Evolutionary conservation across 1,139 yeast genomes (phyloP).

Genomic region (Maudiozyma humilis): DNA sequence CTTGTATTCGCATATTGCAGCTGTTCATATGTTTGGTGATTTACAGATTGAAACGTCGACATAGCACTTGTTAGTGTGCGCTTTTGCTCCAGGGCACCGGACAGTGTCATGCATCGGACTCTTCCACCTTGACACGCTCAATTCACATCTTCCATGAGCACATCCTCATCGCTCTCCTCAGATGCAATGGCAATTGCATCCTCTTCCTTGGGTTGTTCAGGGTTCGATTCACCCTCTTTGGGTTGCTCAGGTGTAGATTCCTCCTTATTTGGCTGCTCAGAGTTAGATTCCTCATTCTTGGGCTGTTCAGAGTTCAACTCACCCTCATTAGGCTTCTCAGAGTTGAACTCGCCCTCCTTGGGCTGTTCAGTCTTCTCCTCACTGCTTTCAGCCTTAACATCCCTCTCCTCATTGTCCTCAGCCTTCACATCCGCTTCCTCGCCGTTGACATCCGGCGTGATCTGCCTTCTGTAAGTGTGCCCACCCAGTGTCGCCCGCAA

Average conservation of each 20-base stretch:
- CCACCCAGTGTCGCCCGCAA: slow-evolving; percentile 4
- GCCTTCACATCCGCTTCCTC: not conserved
- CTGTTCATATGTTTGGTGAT: no score
- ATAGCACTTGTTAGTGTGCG: no score
- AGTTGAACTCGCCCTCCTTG: not conserved
- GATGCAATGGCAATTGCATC: not conserved
- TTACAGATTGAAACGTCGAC: no score
- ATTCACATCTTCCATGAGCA: not conserved
- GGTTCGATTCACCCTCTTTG: no score
- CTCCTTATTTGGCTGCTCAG: not conserved
- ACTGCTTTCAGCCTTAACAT: not conserved
- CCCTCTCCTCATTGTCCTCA: not conserved
- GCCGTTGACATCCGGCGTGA: not conserved
- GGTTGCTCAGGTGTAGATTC: no score
- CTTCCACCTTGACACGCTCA: no score
- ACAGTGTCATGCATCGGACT: no score
- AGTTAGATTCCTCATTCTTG: not conserved
- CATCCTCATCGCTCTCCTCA: not conserved
- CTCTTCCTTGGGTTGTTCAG: no score
- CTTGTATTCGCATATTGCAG: no score
- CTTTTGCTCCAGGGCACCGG: no score
- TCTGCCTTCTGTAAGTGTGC: not conserved
- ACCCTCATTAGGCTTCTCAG: no score
- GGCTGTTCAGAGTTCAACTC: not conserved
- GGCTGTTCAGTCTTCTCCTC: no score